phyloP scores from a whole-genome alignment of 2,329 filamentous ascomycete genomes.

The Cladorrhinum sp. region DNA sequence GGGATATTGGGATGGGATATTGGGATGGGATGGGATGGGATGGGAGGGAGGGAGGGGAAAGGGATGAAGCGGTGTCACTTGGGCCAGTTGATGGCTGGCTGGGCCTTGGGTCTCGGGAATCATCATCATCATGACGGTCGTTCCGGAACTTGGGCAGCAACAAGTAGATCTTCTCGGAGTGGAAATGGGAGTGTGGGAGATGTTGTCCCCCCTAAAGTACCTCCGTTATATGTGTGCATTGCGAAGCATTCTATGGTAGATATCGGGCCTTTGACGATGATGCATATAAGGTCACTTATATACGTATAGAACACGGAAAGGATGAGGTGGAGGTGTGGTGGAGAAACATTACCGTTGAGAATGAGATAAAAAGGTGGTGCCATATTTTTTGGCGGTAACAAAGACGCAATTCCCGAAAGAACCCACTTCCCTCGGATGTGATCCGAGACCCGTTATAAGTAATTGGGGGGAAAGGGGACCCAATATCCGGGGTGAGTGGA shows the following conservation, averaged over 20 bases:
- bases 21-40: background rate
- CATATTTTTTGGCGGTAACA: background rate
- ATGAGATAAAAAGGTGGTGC: too few species aligned
- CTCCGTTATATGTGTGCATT: background rate
- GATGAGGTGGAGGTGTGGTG: background rate
- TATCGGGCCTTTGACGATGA: too few species aligned
- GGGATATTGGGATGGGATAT: background rate
- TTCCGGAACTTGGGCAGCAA: too few species aligned
- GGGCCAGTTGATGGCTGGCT: too few species aligned
- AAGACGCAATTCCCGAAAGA: background rate
- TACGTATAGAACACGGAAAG: background rate
- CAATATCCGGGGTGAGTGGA: background rate
- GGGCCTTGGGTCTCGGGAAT: too few species aligned
- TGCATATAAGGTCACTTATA: too few species aligned
- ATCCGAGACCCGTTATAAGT: background rate
- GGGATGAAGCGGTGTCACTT: background rate
- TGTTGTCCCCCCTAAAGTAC: too few species aligned
- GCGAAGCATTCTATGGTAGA: background rate
- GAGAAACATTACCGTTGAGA: background rate
- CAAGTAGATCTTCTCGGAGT: too few species aligned
- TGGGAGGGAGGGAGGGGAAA: background rate
- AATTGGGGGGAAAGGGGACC: background rate
- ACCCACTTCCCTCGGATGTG: background rate
- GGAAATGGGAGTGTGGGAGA: too few species aligned
- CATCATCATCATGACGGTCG: too few species aligned